phyloP scores from a whole-genome alignment of 495 filamentous ascomycete genomes.

The Usnea hakonensis region DNA sequence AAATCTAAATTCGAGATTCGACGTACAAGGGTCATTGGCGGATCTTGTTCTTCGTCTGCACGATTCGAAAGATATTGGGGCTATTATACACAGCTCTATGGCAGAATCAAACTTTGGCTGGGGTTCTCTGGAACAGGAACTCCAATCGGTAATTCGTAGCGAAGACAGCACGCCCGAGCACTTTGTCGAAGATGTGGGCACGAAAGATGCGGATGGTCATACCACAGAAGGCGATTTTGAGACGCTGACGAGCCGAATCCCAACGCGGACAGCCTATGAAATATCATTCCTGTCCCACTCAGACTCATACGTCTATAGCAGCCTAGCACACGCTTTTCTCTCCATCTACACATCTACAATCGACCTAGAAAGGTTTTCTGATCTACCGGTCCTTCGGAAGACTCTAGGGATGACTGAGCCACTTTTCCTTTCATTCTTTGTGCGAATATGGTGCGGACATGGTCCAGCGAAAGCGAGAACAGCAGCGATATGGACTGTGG shows the following conservation, averaged over 20 bases:
- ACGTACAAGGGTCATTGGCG: constrained; percentile 54
- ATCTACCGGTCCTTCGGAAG: constrained; percentile 50
- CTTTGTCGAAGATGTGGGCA: constrained; percentile 44
- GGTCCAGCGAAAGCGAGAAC: constrained; percentile 59
- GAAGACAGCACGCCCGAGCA: constrained; percentile 26
- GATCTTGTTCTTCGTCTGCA: constrained; percentile 55
- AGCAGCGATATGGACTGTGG: constrained; percentile 57
- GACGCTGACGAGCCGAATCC: constrained; percentile 37
- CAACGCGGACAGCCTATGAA: constrained; percentile 26
- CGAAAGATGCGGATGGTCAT: constrained; percentile 37
- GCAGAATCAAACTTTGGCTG: constrained; percentile 56
- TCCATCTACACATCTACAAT: constrained; percentile 43
- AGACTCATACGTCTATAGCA: constrained; percentile 21
- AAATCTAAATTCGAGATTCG: constrained; percentile 28
- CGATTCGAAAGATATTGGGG: constrained; percentile 44
- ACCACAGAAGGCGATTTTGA: constrained; percentile 29
- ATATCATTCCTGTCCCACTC: constrained; percentile 27
- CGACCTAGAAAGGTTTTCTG: constrained; percentile 49
- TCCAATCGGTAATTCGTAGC: constrained; percentile 57
- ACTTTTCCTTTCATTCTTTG: constrained; percentile 69
- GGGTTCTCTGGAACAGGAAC: constrained; percentile 58
- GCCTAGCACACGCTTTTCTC: constrained; percentile 56
- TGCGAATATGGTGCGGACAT: constrained; percentile 62
- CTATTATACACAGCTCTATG: constrained; percentile 32
- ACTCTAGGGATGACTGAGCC: constrained; percentile 48